These are phyloP conservation scores for Daldinia sp. DNA, from an alignment of 2,329 filamentous ascomycete species.

Conservation along the genomic window DNA sequence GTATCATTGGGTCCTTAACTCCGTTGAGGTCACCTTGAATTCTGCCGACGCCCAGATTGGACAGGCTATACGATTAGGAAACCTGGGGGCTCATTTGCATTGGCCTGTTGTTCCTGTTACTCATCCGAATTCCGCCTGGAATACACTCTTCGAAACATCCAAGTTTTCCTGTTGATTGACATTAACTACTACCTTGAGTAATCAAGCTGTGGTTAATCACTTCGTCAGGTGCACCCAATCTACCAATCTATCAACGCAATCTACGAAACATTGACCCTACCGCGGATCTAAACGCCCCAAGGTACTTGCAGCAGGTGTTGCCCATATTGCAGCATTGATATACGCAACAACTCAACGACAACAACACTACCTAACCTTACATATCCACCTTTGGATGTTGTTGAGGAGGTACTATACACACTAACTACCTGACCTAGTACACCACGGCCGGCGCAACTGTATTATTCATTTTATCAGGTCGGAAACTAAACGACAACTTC, in stretches of 20 bases:
- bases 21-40: constrained; percentile 40
- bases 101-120: constrained; percentile 23
- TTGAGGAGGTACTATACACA: constrained; percentile 7
- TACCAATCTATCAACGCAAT: constrained; percentile 3
- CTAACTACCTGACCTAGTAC: constrained; percentile 3
- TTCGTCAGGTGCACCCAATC: constrained; percentile 29
- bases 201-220: constrained; percentile 34
- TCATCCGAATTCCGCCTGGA: constrained; percentile 29
- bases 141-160: constrained; percentile 28
- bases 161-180: constrained; percentile 30
- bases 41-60: constrained; percentile 38
- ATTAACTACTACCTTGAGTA: constrained; percentile 34
- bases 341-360: constrained; percentile 7
- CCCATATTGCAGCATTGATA: constrained; percentile 4
- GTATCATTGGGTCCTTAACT: constrained; percentile 37
- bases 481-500: constrained; percentile 22
- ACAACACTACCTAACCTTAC: constrained; percentile 7
- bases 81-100: constrained; percentile 30
- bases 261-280: constrained; percentile 1
- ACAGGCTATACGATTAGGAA: constrained; percentile 36
- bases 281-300: neutral
- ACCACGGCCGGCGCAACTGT: constrained; percentile 21
- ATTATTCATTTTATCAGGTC: constrained; percentile 23
- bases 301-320: constrained; percentile 6
- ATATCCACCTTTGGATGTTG: constrained; percentile 5